Evolutionary conservation across 371 early-diverging fungal species (phyloP).

Genomic region (Rhizopus sp.): DNA sequence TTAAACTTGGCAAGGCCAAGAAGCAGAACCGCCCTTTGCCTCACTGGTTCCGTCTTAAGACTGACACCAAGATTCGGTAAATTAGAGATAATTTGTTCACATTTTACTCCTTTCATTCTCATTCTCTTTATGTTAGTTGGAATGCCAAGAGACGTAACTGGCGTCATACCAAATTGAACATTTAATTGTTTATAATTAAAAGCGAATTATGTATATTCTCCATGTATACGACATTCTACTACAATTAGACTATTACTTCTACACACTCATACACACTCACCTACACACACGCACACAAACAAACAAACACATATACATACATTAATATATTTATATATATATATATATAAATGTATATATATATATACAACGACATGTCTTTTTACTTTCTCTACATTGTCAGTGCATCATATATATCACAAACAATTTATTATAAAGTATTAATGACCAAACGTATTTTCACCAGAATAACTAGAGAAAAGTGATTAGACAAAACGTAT

Average conservation of each 20-base stretch:
- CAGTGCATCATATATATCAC: not conserved
- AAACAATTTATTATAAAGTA: not conserved
- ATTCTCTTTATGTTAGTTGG: constrained; percentile 62
- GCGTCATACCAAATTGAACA: constrained; percentile 97
- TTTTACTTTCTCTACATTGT: not conserved
- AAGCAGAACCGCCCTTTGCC: constrained; percentile 99
- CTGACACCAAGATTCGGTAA: constrained; percentile 93
- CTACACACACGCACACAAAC: too few relatives aligned
- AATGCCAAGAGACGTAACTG: constrained; percentile 99
- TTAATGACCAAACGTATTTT: constrained; percentile 76
- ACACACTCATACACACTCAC: too few relatives aligned
- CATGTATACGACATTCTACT: too few relatives aligned
- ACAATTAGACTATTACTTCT: too few relatives aligned
- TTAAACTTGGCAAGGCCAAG: constrained; percentile 96
- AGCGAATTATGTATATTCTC: too few relatives aligned
- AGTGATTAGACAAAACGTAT: not conserved
- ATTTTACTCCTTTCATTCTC: too few relatives aligned
- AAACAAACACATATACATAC: too few relatives aligned
- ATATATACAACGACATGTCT: too few relatives aligned
- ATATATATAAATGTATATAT: too few relatives aligned
- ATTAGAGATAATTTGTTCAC: not conserved
- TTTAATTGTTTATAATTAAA: constrained; percentile 56
- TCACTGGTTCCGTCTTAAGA: constrained; percentile 96
- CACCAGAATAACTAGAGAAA: constrained; percentile 64
- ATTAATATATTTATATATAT: too few relatives aligned